A percentile compares a stretch with the other conserved stretches of the same genome.
phyloP scores from a whole-genome alignment of 805 yeast genomes.

The Ogataea polymorpha region DNA sequence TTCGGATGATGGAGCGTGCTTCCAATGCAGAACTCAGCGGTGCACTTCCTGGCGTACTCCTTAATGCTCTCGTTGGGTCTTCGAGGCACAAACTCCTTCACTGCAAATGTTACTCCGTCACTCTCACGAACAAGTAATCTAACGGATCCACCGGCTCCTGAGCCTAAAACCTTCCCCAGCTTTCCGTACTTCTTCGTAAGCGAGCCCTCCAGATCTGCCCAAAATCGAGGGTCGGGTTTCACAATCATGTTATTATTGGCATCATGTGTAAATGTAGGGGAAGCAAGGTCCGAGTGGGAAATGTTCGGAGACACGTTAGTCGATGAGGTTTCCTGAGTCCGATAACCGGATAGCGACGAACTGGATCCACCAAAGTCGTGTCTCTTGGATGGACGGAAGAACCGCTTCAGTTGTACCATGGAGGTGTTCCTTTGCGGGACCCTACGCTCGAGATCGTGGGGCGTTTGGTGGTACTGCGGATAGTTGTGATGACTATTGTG shows the following conservation, averaged over 20 bases:
- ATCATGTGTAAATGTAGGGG: constrained; percentile 39
- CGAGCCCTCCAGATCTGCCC: constrained; percentile 51
- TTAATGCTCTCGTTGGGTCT: constrained; percentile 66
- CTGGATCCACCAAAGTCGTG: constrained; percentile 19
- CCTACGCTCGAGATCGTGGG: constrained; percentile 12
- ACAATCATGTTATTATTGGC: constrained; percentile 39
- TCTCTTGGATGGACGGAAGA: constrained; percentile 56
- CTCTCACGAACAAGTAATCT: constrained; percentile 62
- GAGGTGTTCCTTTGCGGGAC: constrained; percentile 33
- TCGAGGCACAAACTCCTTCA: constrained; percentile 74
- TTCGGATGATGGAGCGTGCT: constrained; percentile 80
- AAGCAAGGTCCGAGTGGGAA: constrained; percentile 24
- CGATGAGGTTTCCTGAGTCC: constrained; percentile 22
- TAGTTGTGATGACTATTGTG: constrained; percentile 20
- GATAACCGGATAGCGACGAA: constrained; percentile 30
- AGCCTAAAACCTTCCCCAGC: constrained; percentile 70
- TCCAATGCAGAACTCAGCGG: constrained; percentile 87
- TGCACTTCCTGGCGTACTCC: constrained; percentile 82
- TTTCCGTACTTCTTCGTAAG: constrained; percentile 64
- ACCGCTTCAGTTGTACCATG: constrained; percentile 70
- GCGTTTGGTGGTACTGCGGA: constrained; percentile 17
- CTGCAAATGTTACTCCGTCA: constrained; percentile 75
- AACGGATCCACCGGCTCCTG: constrained; percentile 91
- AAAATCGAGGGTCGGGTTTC: constrained; percentile 35
- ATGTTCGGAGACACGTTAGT: constrained; percentile 20